Percentiles rank a stretch among this genome's conserved stretches.
Conservation (phyloP, 2,329 filamentous ascomycete species). For the Claviceps citrina region DNA sequence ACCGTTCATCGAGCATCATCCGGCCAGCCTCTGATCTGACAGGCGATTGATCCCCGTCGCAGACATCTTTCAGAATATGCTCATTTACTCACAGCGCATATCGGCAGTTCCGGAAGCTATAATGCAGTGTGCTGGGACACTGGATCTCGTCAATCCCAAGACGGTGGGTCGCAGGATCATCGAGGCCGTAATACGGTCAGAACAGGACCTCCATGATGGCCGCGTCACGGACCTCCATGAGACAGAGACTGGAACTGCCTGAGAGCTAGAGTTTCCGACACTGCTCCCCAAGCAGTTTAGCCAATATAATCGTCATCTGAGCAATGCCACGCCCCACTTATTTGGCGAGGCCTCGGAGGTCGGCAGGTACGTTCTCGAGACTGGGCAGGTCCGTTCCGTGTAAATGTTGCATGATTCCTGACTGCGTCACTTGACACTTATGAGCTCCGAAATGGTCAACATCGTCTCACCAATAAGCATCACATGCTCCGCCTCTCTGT, state of each 20-base stretch:
- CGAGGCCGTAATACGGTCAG: not conserved
- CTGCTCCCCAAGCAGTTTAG: not conserved
- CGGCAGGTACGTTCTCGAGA: no score
- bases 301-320: no score
- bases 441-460: no score
- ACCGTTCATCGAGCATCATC: conserved; percentile 6
- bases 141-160: not conserved
- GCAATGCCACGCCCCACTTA: no score
- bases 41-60: not conserved
- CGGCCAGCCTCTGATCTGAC: not conserved
- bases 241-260: not conserved
- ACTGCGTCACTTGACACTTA: no score
- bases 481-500: not conserved
- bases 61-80: not conserved
- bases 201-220: not conserved
- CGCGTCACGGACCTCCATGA: not conserved
- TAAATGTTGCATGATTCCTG: no score
- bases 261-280: no score
- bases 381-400: no score
- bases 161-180: not conserved
- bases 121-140: not conserved
- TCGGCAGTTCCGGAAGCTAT: not conserved
- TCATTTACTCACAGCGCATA: not conserved
- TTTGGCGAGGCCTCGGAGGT: no score
- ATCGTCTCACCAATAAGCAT: no score